Conservation (phyloP, 2,329 filamentous ascomycete species). For the Fusarium multiceps region DNA sequence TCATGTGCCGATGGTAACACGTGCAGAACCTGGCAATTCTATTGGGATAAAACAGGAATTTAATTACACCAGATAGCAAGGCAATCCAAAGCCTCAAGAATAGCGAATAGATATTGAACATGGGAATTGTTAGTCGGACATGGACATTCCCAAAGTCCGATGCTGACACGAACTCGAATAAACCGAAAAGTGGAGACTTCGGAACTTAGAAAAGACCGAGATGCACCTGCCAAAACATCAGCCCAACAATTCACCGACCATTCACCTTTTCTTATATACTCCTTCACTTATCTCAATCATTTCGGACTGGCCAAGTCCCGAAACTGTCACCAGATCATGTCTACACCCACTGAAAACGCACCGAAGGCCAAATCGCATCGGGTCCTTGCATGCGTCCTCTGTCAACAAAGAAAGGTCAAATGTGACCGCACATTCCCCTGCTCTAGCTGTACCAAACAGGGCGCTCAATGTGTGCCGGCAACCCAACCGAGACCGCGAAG, state of each 20-base stretch:
- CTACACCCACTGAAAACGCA: not conserved
- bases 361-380: constrained; percentile 41
- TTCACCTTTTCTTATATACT: too few species aligned
- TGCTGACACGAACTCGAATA: not conserved
- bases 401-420: constrained; percentile 73
- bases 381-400: constrained; percentile 65
- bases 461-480: constrained; percentile 58
- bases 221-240: not conserved
- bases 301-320: not conserved
- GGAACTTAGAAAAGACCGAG: constrained; percentile 24
- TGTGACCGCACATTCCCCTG: constrained; percentile 71
- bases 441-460: constrained; percentile 60
- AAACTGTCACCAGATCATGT: constrained; percentile 2
- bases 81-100: too few species aligned
- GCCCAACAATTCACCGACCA: not conserved
- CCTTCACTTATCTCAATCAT: too few species aligned
- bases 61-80: too few species aligned
- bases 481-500: constrained; percentile 50
- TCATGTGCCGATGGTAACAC: not conserved
- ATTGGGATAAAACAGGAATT: too few species aligned
- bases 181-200: constrained; percentile 11
- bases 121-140: constrained; percentile 10
- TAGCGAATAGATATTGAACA: too few species aligned
- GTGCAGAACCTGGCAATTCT: fast-evolving
- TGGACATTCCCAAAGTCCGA: constrained; percentile 14